Percentiles rank a stretch among this genome's conserved stretches.
Evolutionary conservation across 2,329 filamentous ascomycete species (phyloP).

Genomic region (Apiospora marii): DNA sequence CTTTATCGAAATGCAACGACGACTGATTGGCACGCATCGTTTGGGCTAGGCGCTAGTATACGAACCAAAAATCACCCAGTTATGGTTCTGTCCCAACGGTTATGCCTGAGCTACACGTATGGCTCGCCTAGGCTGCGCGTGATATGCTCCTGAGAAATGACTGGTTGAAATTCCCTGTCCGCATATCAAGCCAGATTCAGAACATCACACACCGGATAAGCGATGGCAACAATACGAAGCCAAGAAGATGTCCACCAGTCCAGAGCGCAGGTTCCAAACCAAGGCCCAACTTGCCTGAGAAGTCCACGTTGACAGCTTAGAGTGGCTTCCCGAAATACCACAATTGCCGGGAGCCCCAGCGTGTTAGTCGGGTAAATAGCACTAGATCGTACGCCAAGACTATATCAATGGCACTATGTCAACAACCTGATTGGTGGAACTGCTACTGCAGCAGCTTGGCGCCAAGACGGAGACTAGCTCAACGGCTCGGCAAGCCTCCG

Average conservation of each 20-base stretch:
- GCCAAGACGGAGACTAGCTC: constrained; percentile 10
- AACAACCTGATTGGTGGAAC: neutral
- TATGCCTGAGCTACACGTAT: neutral
- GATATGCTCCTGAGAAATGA: neutral
- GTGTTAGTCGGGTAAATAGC: neutral
- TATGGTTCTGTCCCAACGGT: neutral
- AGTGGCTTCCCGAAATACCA: neutral
- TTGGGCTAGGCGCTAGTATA: neutral
- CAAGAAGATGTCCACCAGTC: neutral
- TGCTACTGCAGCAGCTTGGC: neutral
- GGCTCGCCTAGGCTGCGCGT: neutral
- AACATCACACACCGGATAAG: neutral
- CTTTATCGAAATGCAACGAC: too few relatives aligned
- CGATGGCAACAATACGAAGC: neutral
- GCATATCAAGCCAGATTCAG: neutral
- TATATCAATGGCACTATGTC: neutral
- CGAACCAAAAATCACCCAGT: neutral
- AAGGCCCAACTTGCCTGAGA: neutral
- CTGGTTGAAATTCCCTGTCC: too few relatives aligned
- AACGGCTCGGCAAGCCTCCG: constrained; percentile 14
- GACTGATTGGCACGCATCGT: neutral
- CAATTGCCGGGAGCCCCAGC: neutral
- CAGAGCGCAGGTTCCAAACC: neutral
- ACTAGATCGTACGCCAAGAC: neutral
- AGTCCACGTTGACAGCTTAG: neutral